Percentiles rank a stretch among this genome's conserved stretches.
Conservation (phyloP, 2,329 filamentous ascomycete genomes). For the Colletotrichum endophyticum region DNA sequence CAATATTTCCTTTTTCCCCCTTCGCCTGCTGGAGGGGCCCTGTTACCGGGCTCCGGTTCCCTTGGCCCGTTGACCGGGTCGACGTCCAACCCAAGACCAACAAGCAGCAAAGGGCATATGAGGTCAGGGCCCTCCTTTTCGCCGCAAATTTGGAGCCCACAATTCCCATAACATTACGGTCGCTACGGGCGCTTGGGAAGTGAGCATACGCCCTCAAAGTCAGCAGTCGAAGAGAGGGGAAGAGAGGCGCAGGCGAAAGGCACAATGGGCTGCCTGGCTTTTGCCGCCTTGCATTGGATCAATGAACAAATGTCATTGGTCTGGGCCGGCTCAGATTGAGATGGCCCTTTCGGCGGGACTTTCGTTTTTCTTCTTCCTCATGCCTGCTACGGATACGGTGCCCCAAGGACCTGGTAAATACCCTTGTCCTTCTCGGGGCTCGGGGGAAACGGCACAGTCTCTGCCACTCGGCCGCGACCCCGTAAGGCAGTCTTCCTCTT, state of each 20-base stretch:
- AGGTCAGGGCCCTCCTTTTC: not conserved
- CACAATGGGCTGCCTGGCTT: not conserved
- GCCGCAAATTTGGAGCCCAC: not conserved
- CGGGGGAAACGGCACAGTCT: slow-evolving; percentile 1
- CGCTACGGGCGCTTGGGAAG: not conserved
- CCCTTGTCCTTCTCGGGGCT: not conserved
- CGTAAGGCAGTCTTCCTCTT: slow-evolving; percentile 10
- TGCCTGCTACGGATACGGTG: not conserved
- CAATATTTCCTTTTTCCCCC: not conserved
- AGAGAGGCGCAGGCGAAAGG: not conserved
- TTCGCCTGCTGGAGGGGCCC: not conserved
- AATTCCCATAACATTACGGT: not conserved
- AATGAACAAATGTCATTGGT: not conserved
- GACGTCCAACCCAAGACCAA: slow-evolving; percentile 6
- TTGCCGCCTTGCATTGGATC: not conserved
- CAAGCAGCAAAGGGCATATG: not conserved
- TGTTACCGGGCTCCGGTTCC: slow-evolving; percentile 10
- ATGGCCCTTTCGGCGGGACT: not conserved
- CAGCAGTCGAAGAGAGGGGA: not conserved
- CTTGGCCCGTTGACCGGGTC: slow-evolving; percentile 7
- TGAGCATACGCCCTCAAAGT: not conserved
- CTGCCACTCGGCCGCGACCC: not conserved
- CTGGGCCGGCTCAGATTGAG: not conserved
- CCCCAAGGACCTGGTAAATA: slow-evolving; percentile 10
- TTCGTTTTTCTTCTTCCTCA: not conserved